A percentile compares a stretch with the other conserved stretches of the same genome.
These are phyloP conservation scores for Cyclotella kingstonii DNA, from an alignment of 108 stramenopile genomes.

Conservation along the genomic window DNA sequence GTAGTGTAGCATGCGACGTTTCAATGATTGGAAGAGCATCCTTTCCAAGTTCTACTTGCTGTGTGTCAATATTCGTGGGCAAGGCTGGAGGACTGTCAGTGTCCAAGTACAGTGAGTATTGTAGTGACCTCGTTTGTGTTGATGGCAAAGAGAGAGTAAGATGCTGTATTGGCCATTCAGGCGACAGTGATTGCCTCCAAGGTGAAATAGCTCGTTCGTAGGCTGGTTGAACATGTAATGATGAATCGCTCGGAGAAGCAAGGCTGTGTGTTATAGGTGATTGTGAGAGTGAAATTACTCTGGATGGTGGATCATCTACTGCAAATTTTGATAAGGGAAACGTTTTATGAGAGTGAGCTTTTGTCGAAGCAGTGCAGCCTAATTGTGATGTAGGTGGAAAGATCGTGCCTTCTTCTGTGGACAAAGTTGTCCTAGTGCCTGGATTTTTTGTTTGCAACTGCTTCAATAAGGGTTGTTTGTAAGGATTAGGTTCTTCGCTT, in stretches of 20 bases:
- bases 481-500: too few relatives aligned
- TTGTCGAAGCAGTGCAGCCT: conserved; percentile 1
- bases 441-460: too few relatives aligned
- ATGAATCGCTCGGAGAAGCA: conserved; percentile 1
- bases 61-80: not conserved
- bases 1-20: not conserved
- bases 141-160: not conserved
- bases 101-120: not conserved
- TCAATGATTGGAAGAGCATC: not conserved
- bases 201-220: not conserved
- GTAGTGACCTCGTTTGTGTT: conserved; percentile 5
- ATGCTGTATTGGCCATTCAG: conserved; percentile 3
- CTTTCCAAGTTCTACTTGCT: not conserved
- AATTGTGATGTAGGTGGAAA: too few relatives aligned
- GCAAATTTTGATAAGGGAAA: too few relatives aligned
- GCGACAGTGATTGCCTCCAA: conserved; percentile 1
- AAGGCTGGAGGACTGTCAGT: not conserved
- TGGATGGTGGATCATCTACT: not conserved
- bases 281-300: conserved; percentile 6
- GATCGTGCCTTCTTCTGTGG: too few relatives aligned
- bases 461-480: too few relatives aligned
- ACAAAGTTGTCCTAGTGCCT: too few relatives aligned
- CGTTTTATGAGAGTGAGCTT: too few relatives aligned
- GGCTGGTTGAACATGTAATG: not conserved
- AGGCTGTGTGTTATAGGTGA: too few relatives aligned